Conservation (phyloP, 2,329 filamentous ascomycete genomes). For the Cercospora zeae-maydis region DNA sequence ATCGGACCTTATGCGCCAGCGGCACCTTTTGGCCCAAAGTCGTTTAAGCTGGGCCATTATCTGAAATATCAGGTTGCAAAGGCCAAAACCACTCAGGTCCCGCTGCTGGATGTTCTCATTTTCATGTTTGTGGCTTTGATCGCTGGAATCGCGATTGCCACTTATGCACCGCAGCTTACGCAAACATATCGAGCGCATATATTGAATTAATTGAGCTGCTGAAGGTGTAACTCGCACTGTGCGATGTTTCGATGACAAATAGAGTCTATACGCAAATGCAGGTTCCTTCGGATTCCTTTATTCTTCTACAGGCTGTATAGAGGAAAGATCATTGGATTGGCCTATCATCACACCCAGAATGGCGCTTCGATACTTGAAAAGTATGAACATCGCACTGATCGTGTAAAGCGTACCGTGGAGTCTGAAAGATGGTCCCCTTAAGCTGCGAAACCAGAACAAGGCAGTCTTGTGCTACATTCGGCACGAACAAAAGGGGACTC, state of each 20-base stretch:
- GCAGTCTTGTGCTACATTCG: too few species aligned
- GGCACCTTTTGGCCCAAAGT: slow-evolving; percentile 21
- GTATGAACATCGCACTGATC: too few species aligned
- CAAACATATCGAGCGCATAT: neutral
- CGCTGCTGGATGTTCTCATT: slow-evolving; percentile 18
- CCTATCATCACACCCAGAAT: too few species aligned
- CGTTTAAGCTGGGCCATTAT: slow-evolving; percentile 20
- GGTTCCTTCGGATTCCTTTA: too few species aligned
- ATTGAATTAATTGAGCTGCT: neutral
- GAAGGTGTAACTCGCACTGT: neutral
- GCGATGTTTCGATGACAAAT: neutral
- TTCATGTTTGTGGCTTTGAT: slow-evolving; percentile 18
- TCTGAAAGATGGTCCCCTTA: too few species aligned
- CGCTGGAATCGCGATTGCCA: slow-evolving; percentile 13
- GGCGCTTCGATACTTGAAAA: too few species aligned
- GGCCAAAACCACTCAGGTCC: slow-evolving; percentile 12
- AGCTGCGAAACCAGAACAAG: too few species aligned
- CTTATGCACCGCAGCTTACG: slow-evolving; percentile 10
- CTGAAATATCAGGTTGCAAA: slow-evolving; percentile 18
- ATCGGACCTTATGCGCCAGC: slow-evolving; percentile 22
- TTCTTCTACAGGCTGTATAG: too few species aligned
- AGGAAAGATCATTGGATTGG: too few species aligned
- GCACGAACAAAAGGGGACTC: too few species aligned
- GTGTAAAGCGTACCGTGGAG: too few species aligned
- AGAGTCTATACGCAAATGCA: too few species aligned